Evolutionary conservation across 164 flowering plant species (phyloP), one percentile per base, ranked within the genome.

Genomic region (Vitis amurensis): DNA sequence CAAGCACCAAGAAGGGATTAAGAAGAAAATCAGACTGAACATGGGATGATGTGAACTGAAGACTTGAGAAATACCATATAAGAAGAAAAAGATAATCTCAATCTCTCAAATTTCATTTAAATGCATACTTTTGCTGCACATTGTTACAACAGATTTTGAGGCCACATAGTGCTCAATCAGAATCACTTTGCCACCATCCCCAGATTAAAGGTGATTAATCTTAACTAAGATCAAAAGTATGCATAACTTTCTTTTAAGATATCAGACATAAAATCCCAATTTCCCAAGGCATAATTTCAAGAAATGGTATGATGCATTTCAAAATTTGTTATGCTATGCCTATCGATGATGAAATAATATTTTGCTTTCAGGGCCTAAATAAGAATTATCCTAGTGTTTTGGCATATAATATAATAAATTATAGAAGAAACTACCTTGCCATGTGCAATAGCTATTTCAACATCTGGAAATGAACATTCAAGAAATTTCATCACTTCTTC

Each of bases 381-480:
- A 68, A 57, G 55, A 17, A 19, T 8, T 31, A 61, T 61, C 52
- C 52, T n/a, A 62, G 58, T 1, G 27, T 60, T 61, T 61, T 68
- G 8, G 59, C 19, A 47, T 19, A 49, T 44, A 37, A 52, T 17
- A 15, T 19, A 30, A 16, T 68, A 9, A 27, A 55, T 13, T 11
- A 60, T 27, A 19, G 37, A 37, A 61, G 63, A 19, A 14, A 55
- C 50, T 76, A 92, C 99, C 96, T 95, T 85, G 63, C 99, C 98
- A 81, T 95, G 99, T 27, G 99, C 99, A 64, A 95, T 81, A 47
- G 97, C 97, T 72, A 95, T 88, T 63, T 87, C 85, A 78, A 86
- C 82, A 79, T 83, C 66, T 63, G 94, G 90, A 81, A 93, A 91
- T 74, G 96, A 82, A 52, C 74, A 70, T 69, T 79, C 77, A 70